A percentile compares a stretch with the other conserved stretches of the same genome.
phyloP scores from a whole-genome alignment of 768 basidiomycete genomes.

The Agaricus subrufescens region DNA sequence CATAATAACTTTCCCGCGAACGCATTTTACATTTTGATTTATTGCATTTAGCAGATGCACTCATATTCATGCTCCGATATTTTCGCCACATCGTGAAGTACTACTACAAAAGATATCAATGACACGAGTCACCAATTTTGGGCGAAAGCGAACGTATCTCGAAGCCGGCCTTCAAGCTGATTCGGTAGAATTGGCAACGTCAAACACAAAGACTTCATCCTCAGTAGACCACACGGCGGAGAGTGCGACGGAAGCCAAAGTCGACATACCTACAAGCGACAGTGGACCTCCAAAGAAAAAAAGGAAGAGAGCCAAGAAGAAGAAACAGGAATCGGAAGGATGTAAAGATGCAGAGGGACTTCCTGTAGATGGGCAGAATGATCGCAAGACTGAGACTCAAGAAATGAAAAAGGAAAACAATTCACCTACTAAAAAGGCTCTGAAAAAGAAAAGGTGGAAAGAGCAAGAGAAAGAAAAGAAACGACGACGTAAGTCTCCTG shows the following conservation, averaged over 20 bases:
- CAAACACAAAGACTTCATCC: neutral
- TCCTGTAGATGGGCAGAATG: neutral
- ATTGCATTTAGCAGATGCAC: no score
- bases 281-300: slow-evolving; percentile 45
- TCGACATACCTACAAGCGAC: slow-evolving; percentile 8
- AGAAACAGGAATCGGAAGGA: slow-evolving; percentile 26
- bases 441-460: slow-evolving; percentile 28
- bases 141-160: slow-evolving; percentile 67
- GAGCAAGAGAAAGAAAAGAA: slow-evolving; percentile 24
- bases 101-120: slow-evolving; percentile 26
- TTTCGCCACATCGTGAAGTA: no score
- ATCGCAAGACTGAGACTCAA: slow-evolving; percentile 11
- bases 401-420: neutral
- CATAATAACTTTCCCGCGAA: no score
- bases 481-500: slow-evolving; percentile 23
- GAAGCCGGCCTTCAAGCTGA: slow-evolving; percentile 48
- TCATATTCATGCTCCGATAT: no score
- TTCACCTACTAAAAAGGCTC: slow-evolving; percentile 9
- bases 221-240: slow-evolving; percentile 12
- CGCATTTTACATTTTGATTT: no score
- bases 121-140: slow-evolving; percentile 74
- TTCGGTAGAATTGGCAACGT: neutral
- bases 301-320: slow-evolving; percentile 46
- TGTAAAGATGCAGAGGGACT: slow-evolving; percentile 13
- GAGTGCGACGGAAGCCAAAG: neutral